Evolutionary conservation across 2,329 filamentous ascomycete species (phyloP).

Genomic region (Fusarium torulosum): DNA sequence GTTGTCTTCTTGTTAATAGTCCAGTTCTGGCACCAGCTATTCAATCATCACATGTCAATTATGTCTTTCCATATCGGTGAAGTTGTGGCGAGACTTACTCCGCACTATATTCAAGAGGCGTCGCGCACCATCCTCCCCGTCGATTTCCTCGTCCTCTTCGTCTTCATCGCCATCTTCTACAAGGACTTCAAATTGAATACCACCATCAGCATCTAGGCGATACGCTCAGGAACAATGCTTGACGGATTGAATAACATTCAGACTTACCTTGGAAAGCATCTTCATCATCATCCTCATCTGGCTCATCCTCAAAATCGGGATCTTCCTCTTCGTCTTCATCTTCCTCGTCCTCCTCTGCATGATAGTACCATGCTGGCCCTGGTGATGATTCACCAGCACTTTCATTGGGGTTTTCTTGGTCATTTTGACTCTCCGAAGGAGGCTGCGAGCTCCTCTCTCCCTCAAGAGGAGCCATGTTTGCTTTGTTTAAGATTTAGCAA

Average conservation of each 20-base stretch:
- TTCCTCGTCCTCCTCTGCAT: constrained; percentile 49
- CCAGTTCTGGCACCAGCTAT: constrained; percentile 47
- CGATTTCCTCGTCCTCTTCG: constrained; percentile 41
- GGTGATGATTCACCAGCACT: constrained; percentile 29
- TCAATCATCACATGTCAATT: constrained; percentile 21
- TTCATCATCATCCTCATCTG: constrained; percentile 46
- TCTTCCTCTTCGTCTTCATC: constrained; percentile 54
- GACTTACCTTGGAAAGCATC: constrained; percentile 43
- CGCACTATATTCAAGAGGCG: constrained; percentile 52
- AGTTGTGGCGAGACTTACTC: constrained; percentile 42
- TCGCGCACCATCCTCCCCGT: constrained; percentile 47
- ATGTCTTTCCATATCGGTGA: not conserved
- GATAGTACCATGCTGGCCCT: constrained; percentile 31
- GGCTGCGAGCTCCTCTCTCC: constrained; percentile 21
- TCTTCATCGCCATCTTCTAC: constrained; percentile 41
- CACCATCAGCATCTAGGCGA: constrained; percentile 27
- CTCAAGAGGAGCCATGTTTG: constrained; percentile 31
- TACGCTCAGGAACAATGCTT: constrained; percentile 1
- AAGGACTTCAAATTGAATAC: constrained; percentile 43
- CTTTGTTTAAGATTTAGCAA: constrained; percentile 1
- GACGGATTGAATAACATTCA: not conserved
- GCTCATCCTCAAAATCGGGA: constrained; percentile 45
- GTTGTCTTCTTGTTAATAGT: constrained; percentile 53
- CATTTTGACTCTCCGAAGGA: constrained; percentile 4
- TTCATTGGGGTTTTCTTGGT: constrained; percentile 19